Percentiles rank a stretch among this genome's conserved stretches.
These are phyloP conservation scores for Colletotrichum abscissum DNA, from an alignment of 2,329 filamentous ascomycete genomes.

Conservation along the genomic window DNA sequence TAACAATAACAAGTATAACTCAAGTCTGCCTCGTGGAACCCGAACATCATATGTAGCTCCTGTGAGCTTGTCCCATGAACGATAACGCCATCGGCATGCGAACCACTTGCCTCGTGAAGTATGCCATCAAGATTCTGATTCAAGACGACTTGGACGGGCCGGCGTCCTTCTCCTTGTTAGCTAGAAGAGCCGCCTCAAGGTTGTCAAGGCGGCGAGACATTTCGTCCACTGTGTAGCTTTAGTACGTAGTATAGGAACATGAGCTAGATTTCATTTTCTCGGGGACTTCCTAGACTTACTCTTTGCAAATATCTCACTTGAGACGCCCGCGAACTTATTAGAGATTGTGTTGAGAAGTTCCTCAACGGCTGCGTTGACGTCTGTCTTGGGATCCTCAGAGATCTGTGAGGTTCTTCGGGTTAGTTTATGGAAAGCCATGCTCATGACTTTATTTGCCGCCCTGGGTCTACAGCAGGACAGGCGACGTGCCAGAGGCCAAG, in stretches of 20 bases:
- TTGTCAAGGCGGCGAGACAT: slow-evolving; percentile 90
- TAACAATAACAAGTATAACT: slow-evolving; percentile 17
- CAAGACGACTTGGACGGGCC: slow-evolving; percentile 50
- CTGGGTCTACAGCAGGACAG: background rate
- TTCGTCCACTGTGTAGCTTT: slow-evolving; percentile 78
- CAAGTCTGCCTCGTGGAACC: slow-evolving; percentile 5
- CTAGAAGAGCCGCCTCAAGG: slow-evolving; percentile 78
- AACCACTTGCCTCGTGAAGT: background rate
- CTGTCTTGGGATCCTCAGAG: slow-evolving; percentile 60
- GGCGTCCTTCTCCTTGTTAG: slow-evolving; percentile 59
- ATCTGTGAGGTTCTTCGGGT: slow-evolving; percentile 40
- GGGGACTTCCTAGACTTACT: slow-evolving; percentile 64
- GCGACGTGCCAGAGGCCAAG: background rate
- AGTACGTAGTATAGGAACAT: background rate
- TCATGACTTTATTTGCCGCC: background rate
- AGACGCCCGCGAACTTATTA: slow-evolving; percentile 86
- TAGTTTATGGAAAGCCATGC: background rate
- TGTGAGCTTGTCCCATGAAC: slow-evolving; percentile 5
- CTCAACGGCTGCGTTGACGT: slow-evolving; percentile 84
- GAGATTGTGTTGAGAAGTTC: slow-evolving; percentile 87
- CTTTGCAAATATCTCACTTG: slow-evolving; percentile 88
- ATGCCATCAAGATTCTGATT: background rate
- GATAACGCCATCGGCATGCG: slow-evolving; percentile 10
- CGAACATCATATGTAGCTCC: slow-evolving; percentile 5
- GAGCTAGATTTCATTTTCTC: background rate